phyloP scores from a whole-genome alignment of 164 flowering plant species.

The Vitis labrusca region DNA sequence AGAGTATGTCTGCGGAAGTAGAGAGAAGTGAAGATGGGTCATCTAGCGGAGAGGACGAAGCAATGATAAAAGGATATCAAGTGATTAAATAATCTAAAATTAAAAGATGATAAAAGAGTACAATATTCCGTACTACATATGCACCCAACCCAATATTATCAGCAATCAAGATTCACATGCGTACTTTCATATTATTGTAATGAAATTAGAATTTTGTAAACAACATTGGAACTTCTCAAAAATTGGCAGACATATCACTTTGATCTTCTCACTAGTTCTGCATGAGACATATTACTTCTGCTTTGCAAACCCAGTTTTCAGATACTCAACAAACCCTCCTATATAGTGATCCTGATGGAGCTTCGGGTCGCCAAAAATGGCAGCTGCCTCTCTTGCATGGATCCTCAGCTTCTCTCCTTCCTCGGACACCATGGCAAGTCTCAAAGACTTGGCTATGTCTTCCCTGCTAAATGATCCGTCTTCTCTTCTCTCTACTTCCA shows the following conservation, averaged over 20 bases:
- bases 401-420: constrained; percentile 22
- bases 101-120: too few species aligned
- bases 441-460: constrained; percentile 24
- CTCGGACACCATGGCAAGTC: constrained; percentile 25
- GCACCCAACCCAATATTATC: too few species aligned
- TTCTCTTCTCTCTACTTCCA: constrained; percentile 30
- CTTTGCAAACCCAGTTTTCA: background rate
- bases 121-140: too few species aligned
- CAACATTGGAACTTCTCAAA: too few species aligned
- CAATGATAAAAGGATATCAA: background rate
- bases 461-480: constrained; percentile 34
- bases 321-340: constrained; percentile 13
- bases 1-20: constrained; percentile 36
- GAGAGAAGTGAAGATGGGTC: constrained; percentile 42
- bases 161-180: too few species aligned
- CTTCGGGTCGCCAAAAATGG: background rate
- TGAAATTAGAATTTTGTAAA: too few species aligned
- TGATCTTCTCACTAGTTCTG: too few species aligned
- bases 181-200: too few species aligned
- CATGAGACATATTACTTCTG: too few species aligned
- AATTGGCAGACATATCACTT: too few species aligned
- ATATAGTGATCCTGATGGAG: constrained; percentile 18
- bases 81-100: too few species aligned
- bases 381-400: background rate
- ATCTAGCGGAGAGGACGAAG: constrained; percentile 26